Conservation (phyloP, 2,329 filamentous ascomycete genomes). For the Hortaea werneckii region DNA sequence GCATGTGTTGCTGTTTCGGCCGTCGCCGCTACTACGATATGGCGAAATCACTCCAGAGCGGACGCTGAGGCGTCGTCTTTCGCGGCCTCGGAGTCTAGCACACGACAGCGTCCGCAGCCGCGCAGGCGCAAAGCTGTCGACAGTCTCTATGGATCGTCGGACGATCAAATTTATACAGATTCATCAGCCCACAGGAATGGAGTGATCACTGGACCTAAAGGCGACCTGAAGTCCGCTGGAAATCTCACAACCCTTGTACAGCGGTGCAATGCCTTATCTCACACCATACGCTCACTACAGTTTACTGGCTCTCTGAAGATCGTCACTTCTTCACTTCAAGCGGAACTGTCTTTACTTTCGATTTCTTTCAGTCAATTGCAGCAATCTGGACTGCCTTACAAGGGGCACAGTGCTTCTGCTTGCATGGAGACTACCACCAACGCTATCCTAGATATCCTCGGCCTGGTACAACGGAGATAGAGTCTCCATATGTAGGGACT, state of each 20-base stretch:
- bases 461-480: neutral
- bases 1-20: conserved; percentile 18
- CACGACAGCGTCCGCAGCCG: conserved; percentile 1
- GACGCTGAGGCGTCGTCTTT: neutral
- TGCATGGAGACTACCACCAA: conserved; percentile 7
- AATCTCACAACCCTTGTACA: neutral
- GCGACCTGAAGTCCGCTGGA: no score
- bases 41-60: conserved; percentile 7
- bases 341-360: conserved; percentile 12
- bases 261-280: neutral
- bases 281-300: neutral
- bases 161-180: neutral
- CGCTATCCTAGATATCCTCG: conserved; percentile 4
- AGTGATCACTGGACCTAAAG: no score
- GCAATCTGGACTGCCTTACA: conserved; percentile 1
- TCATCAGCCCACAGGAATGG: neutral
- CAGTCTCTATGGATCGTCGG: conserved; percentile 6
- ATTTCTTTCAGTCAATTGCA: conserved; percentile 14
- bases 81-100: neutral
- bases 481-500: neutral
- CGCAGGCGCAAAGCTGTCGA: conserved; percentile 10
- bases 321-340: conserved; percentile 4
- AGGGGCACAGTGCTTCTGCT: neutral
- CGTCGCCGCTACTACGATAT: conserved; percentile 13
- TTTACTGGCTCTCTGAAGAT: neutral